Evolutionary conservation across 179 eudicot genomes (phyloP), one percentile per base, ranked within the genome.

Genomic region (Silene coronaria): DNA sequence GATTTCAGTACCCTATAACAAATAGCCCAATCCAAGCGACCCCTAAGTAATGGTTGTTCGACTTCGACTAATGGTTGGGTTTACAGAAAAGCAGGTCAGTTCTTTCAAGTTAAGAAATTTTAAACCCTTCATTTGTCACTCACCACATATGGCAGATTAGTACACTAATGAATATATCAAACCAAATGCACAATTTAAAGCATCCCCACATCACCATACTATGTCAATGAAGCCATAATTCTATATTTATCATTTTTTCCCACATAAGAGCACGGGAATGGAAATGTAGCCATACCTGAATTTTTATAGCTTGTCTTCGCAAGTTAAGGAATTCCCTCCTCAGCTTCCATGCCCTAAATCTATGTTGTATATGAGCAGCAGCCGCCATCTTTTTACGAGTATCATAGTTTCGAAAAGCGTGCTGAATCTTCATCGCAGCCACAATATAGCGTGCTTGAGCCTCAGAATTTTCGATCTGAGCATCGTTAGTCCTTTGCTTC

Each of bases 381-480:
- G 97, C 97, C 12, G 81, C 84, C 79, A 88, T 82, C 75, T 85
- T 82, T 78, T 88, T 92, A 42, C 84, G 77, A 48, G 79, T 75
- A 62, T 89, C 97, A 75, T 84, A 85, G 76, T 85, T 90, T 55
- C 95, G 86, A 70, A 76, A 95, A 14, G 99, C 97, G 76, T 95
- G 96, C 77, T 95, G 99, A 77, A 95, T 95, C 82, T 78, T 95
- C 99, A 95, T 88, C 45, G 99, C 99, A 9, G 99, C 89, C 81
- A 90, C 76, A 76, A 92, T 92, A 65, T 69, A 80, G 2, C 90
- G 88, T 71, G 95, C 97, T 83, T 94, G 94, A 19, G 66, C 77
- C 85, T 90, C 97, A 13, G 91, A 82, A 77, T 80, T 87, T 12
- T 81, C 75, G n/a, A 58, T 67, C 81, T 87, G 81, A 23, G 85